Base-by-base conservation (phyloP, 73 alveolate genomes). In the Paramecium primaurelia region DNA sequence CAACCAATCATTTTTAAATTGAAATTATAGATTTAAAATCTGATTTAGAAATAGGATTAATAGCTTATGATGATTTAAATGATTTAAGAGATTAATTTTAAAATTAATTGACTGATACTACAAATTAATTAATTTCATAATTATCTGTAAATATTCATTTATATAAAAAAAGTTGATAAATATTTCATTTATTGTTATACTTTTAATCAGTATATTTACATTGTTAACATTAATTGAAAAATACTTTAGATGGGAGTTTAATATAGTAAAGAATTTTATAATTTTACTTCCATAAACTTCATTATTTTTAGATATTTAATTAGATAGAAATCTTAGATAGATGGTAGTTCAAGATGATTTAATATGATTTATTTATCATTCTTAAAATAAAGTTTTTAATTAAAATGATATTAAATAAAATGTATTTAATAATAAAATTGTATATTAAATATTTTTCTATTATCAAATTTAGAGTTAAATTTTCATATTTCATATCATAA, bases 221-320 rank as follows among this genome's bases (percentile, higher is more conserved):
- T 32, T 40, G 18, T 37, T 26, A 42, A 80, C 71, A 80, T 9
- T 44, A 0, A 18, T 80, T 6, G 58, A 42, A 14, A 3, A 40
- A 14, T 80, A 80, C 58, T 80, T 32, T 47, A 45, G 14, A 9
- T 80, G 91, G 91, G 91, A 80, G 16, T 80, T 80, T 45, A 80
- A 80, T 18, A 18, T 80, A 45, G 75, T 80, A 9, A 80, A 47
- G 58, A 42, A 36, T 26, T 80, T 80, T 49, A 22, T 80, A 12
- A 22, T 80, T 3, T 22, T 80, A 8, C 45, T 80, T 8, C 91
- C 91, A 26, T 47, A 80, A 47, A 26, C 71, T n/a, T 80, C 91
- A 20, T 49, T 80, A 42, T 80, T 80, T 45, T 36, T 80, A 45
- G 91, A 80, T 25, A 8, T 18, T 45, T 12, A 80, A 80, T 20